phyloP scores from a whole-genome alignment of 1,284 basidiomycete species.

The Ustilago hordei region DNA sequence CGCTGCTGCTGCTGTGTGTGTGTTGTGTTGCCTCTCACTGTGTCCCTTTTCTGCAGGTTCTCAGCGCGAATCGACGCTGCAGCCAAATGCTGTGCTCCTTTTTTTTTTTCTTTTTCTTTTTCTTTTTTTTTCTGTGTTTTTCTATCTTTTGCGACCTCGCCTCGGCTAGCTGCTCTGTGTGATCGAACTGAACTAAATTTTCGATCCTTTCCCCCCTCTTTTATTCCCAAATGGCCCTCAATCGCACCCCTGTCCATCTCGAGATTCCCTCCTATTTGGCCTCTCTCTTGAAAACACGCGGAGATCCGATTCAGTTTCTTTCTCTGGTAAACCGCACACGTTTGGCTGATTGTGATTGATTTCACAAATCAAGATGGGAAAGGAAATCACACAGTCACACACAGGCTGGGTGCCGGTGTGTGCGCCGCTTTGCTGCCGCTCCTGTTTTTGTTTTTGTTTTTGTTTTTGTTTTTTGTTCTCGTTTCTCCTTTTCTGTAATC shows the following conservation, averaged over 20 bases:
- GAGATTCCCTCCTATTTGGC: constrained; percentile 9
- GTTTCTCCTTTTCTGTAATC: background rate
- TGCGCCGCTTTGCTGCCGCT: background rate
- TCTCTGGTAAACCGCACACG: constrained; percentile 3
- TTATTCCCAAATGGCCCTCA: constrained; percentile 7
- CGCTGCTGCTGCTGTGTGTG: too few species aligned
- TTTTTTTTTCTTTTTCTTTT: background rate
- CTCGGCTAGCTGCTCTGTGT: too few species aligned
- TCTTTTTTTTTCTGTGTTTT: too few species aligned
- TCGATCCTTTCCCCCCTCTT: too few species aligned
- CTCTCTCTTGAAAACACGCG: background rate
- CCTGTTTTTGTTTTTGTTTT: background rate
- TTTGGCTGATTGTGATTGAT: constrained; percentile 9
- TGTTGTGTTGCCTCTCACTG: background rate
- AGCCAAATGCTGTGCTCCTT: constrained; percentile 3
- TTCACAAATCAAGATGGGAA: background rate
- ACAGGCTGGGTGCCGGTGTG: background rate
- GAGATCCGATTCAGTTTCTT: background rate
- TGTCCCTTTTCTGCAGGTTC: background rate
- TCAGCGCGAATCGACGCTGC: constrained; percentile 5
- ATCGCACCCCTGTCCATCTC: constrained; percentile 12
- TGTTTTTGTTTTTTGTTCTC: background rate
- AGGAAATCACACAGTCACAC: background rate
- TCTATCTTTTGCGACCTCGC: too few species aligned
- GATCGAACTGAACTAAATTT: too few species aligned